Base-by-base conservation (phyloP, 164 flowering plant species). In the Vitis labrusca region DNA sequence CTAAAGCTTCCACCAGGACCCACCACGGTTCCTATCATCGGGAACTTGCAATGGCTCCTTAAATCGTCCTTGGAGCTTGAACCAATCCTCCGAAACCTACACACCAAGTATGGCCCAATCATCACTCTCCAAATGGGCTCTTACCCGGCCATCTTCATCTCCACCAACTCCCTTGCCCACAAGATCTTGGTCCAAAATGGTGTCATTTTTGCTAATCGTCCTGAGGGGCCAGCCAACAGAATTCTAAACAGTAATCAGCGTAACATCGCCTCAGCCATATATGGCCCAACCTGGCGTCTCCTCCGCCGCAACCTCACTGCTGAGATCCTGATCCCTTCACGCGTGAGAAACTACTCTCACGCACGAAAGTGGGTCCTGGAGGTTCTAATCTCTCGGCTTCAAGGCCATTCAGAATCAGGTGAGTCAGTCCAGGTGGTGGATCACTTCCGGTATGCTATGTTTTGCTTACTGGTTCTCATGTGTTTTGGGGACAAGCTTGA, bases 31-130 rank as follows among this genome's bases (percentile, higher is more conserved):
- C 44, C 44, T 37, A 1, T 23, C 7, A 37, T 37, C 0, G 5
- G 44, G 44, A 6, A 37, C 0, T 37, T 37, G 44, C 7, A 3
- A 37, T 37, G 44, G 44, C 44, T 37, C 6, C 44, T 2, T 3
- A 37, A 5, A 37, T 37, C 44, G 7, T 37, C 7, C 44, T 37
- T 6, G 7, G 44, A 37, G 44, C 0, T 37, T 6, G 44, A 37
- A 37, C 44, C 44, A 37, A 23, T 23, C 27, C 27, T 23, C 27
- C 44, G 6, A 1, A 5, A 30, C 44, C 77, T 85, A 32, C 59
- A 32, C 14, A 27, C 67, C 67, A 75, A 76, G 32, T 74, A 75
- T 51, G 89, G 91, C 23, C 86, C 89, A 2, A 70, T 85, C 49
- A 11, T 84, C 64, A 68, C 85, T 13, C 64, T 87, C 66, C 77